Evolutionary conservation across 2,329 filamentous ascomycete species (phyloP), one percentile per base, ranked within the genome.

Genomic region (Dactylonectria macrodidyma): DNA sequence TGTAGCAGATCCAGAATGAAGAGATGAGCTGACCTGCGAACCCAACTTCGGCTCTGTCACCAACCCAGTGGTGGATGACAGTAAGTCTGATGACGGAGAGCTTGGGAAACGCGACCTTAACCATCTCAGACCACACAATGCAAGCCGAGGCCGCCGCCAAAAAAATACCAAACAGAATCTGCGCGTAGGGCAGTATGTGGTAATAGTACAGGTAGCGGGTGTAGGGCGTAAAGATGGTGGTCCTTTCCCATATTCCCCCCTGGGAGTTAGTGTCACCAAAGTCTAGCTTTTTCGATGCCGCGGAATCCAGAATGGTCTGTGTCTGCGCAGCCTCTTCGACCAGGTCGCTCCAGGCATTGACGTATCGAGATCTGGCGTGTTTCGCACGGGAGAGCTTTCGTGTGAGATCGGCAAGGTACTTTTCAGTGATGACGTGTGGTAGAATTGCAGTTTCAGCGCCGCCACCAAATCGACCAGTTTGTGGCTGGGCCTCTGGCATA

Each of bases 101-200:
- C 36, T 90, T 89, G 1, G 93, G 92, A 24, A 93, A 89, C 57
- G 94, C 87, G n/a, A 91, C 90, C 79, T 96, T 97, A 81, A 97
- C 90, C 62, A 97, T 83, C 84, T 99, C 96, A 1, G 95, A 97
- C 95, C 95, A 98, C 59, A 98, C 88, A 68, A 99, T 92, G 73
- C 91, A 93, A 57, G 90, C 85, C 0, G 96, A 98, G 2, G 94
- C 95, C 1, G 92, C 78, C 0, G 91, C 87, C 24, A 97, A 86
- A 64, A 96, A 76, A 1, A 83, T 82, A n/a, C 93, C 94, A 5
- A 93, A 79, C 8, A 84, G 78, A 52, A 95, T 84, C 57, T 91
- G 90, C 0, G 90, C 71, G 59, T 88, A 89, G 0, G 96, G 96
- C 34, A 96, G 82, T 24, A 95, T 71, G 74, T 94, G 89, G 64